phyloP scores from a whole-genome alignment of 176 grass and related monocot species.

The sorghum (Sorghum bicolor) region DNA sequence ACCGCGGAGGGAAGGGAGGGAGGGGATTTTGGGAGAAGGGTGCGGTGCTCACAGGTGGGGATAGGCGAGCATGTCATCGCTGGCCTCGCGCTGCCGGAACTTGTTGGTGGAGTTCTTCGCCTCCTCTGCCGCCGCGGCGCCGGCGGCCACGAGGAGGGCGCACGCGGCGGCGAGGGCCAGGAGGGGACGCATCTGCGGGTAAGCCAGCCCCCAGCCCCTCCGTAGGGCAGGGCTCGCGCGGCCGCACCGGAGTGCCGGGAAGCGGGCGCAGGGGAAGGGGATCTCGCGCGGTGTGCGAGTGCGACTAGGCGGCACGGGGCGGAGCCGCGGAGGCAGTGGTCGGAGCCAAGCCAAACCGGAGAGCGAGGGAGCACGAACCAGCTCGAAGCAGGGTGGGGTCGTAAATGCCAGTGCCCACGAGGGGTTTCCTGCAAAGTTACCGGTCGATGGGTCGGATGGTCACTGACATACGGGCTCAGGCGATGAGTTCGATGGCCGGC shows the following conservation, averaged over 20 bases:
- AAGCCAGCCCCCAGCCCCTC: not conserved
- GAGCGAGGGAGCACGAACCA: constrained; percentile 16
- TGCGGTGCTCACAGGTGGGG: constrained; percentile 56
- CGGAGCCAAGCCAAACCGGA: not conserved
- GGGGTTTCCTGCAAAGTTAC: constrained; percentile 22
- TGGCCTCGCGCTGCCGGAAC: constrained; percentile 94
- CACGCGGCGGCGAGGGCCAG: constrained; percentile 33
- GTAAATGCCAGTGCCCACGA: not conserved
- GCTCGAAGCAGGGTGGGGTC: not conserved
- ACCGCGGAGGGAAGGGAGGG: not conserved
- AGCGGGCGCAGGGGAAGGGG: not conserved
- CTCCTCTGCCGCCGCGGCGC: not conserved
- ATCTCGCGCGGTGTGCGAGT: constrained; percentile 30
- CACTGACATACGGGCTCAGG: not conserved
- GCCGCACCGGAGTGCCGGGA: not conserved
- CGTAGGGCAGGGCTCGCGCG: not conserved
- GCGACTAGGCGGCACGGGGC: not conserved
- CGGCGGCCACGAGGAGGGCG: constrained; percentile 22
- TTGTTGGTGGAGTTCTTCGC: constrained; percentile 58
- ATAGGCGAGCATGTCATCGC: constrained; percentile 74
- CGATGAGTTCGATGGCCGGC: not conserved
- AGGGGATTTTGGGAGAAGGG: not conserved
- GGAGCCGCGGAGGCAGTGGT: not conserved
- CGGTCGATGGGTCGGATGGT: too few relatives aligned
- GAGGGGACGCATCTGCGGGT: constrained; percentile 31